Base-by-base conservation (phyloP, 2,329 filamentous ascomycete species). In the Phyllosticta citrichinensis region DNA sequence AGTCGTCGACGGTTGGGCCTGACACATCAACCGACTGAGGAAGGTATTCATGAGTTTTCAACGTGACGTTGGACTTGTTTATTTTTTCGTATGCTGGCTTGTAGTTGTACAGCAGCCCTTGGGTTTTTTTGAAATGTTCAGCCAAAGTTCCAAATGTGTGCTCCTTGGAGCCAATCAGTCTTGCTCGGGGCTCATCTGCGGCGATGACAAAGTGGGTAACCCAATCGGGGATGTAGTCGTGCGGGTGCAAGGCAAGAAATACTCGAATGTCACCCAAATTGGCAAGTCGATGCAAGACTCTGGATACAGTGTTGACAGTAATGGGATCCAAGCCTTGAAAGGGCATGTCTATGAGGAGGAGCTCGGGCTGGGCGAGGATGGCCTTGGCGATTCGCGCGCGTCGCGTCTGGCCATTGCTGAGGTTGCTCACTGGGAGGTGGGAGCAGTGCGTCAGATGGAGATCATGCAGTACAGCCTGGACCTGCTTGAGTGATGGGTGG, bases 261-360 rank as follows among this genome's bases (percentile, higher is more conserved):
- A 97, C 77, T 33, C 90, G 81, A 0, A 91, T 92, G 6, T 79
- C 80, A 14, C 82, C 82, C 56, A 80, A 81, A 62, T 83, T 79
- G 0, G 91, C 88, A 61, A 97, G 75, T 0, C 80, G 79, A 64
- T 84, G 77, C 22, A 97, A 77, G 55, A 97, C 78, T 0, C 81
- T 80, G 51, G 88, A 93, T 66, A 97, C 76, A 1, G 83, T 82
- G 12, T 82, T 79, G 12, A 89, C 83, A 0, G 91, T 95, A 5
- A 86, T 87, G 14, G 93, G 94, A 73, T 97, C 94, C 17, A 99
- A 79, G 0, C 94, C 93, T 89, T 97, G 96, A 70, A 97, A 97
- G 1, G 94, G 93, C 68, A 96, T 93, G 74, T 99, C 94, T 2
- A 96, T 79, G 58, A 97, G 79, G 63, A 99, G 71, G 11, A 96